These are phyloP conservation scores for Sporisorium reilianum DNA, from an alignment of 1,284 basidiomycete species.

Conservation along the genomic window DNA sequence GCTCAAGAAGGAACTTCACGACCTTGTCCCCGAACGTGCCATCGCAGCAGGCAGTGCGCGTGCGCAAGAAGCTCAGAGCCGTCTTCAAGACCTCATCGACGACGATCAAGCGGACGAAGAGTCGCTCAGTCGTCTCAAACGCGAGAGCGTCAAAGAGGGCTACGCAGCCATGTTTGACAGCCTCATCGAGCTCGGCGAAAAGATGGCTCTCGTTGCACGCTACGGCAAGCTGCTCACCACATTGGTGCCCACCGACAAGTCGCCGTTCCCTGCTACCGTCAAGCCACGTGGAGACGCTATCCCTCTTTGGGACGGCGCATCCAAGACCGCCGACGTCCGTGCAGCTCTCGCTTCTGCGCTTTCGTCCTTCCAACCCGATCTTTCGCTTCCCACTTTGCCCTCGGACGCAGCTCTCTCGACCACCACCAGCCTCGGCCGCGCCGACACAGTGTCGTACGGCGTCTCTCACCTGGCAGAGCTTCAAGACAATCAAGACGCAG, in stretches of 20 bases:
- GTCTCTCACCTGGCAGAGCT: conserved; percentile 45
- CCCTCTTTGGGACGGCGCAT: conserved; percentile 54
- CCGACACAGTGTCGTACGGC: conserved; percentile 45
- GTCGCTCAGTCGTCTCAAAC: conserved; percentile 50
- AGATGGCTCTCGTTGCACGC: conserved; percentile 57
- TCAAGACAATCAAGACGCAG: conserved; percentile 16
- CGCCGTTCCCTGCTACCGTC: conserved; percentile 46
- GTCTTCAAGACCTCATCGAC: conserved; percentile 46
- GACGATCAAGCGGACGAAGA: conserved; percentile 61
- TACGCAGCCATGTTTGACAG: conserved; percentile 59
- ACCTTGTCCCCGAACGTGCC: conserved; percentile 56
- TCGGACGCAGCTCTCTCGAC: conserved; percentile 16
- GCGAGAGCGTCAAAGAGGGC: conserved; percentile 50
- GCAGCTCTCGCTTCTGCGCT: conserved; percentile 56
- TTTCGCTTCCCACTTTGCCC: conserved; percentile 36
- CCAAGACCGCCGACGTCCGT: conserved; percentile 53
- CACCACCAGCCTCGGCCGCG: conserved; percentile 30
- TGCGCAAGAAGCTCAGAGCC: conserved; percentile 42
- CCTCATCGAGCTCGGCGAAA: conserved; percentile 63
- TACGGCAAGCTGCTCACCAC: conserved; percentile 60
- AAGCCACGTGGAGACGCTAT: conserved; percentile 32
- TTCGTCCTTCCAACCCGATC: conserved; percentile 34
- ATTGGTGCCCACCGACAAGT: conserved; percentile 48
- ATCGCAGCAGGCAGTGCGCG: conserved; percentile 28
- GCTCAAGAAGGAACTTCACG: conserved; percentile 55